Base-by-base conservation (phyloP, 75 land plant genomes). In the Pseudotsuga menziesii region DNA sequence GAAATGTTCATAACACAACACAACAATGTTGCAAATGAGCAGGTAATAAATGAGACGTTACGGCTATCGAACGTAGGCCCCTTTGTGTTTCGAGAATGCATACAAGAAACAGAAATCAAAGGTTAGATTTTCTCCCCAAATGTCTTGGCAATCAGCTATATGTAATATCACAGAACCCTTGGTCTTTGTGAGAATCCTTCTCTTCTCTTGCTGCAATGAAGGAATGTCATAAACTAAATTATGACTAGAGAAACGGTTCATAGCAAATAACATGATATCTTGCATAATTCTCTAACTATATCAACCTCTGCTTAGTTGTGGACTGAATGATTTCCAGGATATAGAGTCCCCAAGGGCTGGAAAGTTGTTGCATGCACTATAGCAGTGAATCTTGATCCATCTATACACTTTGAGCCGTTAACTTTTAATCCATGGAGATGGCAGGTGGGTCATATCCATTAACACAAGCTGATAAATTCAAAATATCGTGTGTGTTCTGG, bases 21-120 rank as follows among this genome's bases (percentile, higher is more conserved):
- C n/a, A 36, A 36, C 39, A 36, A 36, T 36, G 0, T 36, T 36
- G 3, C 1, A 58, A 58, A 15, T 36, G 25, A 44, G 36, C 83
- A 83, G 83, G 83, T 83, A 57, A 78, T 83, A 60, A 80, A 83
- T 2, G 85, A 83, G 79, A 81, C 83, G 1, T 72, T 83, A 2
- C 73, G 83, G 22, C 55, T 83, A 41, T 72, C 78, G 61, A 83
- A 83, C 61, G 48, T 80, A 32, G 84, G 79, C 41, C 70, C 66
- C 7, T 59, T 57, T 19, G 27, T 72, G 29, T 62, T 56, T 19
- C 57, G 79, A 36, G 77, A 80, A 74, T 62, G 78, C 57, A 48
- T 72, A 39, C 67, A 83, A 63, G 85, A 83, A 48, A 55, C 73
- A 29, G 57, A 83, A 61, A 69, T 75, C 26, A 70, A 78, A 39